Conservation (phyloP, 108 stramenopile species). For the Skeletonema marinoi region DNA sequence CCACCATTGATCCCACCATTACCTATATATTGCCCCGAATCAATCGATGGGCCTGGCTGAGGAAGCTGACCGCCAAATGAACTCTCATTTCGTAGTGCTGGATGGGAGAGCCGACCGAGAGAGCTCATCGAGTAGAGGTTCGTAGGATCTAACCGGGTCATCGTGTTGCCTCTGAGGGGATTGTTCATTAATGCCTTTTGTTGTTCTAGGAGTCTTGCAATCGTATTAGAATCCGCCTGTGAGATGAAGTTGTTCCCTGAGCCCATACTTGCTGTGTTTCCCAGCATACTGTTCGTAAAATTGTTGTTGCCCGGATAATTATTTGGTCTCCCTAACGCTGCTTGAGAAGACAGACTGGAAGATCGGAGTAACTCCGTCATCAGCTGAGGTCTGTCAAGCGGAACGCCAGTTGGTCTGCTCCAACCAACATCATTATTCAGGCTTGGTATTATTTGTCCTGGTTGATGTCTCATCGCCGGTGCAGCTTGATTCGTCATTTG, state of each 20-base stretch:
- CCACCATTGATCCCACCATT: background rate
- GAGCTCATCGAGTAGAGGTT: background rate
- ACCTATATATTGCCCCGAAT: background rate
- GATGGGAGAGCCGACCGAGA: background rate
- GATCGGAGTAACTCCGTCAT: background rate
- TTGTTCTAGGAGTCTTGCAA: background rate
- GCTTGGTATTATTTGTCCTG: background rate
- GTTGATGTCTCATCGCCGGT: background rate
- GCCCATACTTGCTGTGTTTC: background rate
- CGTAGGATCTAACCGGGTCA: background rate
- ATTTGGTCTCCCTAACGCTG: background rate
- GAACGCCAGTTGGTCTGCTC: background rate
- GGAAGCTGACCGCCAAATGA: background rate
- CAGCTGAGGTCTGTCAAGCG: background rate
- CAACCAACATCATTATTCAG: background rate
- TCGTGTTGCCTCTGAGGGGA: background rate
- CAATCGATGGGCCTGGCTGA: background rate
- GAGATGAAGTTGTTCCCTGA: background rate
- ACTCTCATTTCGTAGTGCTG: background rate
- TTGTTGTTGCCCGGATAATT: background rate
- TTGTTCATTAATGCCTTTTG: background rate
- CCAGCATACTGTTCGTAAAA: background rate
- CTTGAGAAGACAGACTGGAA: background rate
- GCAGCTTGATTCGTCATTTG: background rate
- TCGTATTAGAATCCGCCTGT: background rate